A percentile compares a stretch with the other conserved stretches of the same genome.
Evolutionary conservation across 306 rosid species (phyloP).

Genomic region (Sindora glabra): DNA sequence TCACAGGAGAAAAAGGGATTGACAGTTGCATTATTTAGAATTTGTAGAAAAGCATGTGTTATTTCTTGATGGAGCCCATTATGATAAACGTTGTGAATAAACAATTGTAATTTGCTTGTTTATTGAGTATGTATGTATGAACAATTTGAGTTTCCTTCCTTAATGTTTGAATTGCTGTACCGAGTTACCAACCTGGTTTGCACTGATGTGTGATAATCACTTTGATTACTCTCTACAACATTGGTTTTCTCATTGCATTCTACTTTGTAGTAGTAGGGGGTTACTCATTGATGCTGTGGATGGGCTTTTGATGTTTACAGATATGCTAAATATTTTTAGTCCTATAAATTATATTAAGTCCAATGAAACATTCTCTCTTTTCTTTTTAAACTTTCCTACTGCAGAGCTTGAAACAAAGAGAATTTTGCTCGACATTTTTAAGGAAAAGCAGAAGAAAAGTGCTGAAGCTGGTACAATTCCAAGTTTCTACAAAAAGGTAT

Average conservation of each 20-base stretch:
- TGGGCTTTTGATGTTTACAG: neutral
- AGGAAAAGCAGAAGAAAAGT: slow-evolving; percentile 89
- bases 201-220: neutral
- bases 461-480: slow-evolving; percentile 94
- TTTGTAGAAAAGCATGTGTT: neutral
- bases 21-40: too few relatives aligned
- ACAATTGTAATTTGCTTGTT: neutral
- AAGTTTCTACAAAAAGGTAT: slow-evolving; percentile 94
- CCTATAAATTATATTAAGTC: neutral
- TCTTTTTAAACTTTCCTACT: neutral
- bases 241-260: neutral
- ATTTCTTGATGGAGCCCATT: neutral
- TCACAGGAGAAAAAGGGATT: neutral
- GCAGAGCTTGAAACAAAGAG: slow-evolving; percentile 96
- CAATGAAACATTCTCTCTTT: neutral
- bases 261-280: neutral
- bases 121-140: neutral
- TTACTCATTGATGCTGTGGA: neutral
- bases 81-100: neutral
- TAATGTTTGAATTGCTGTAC: neutral
- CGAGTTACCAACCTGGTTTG: neutral
- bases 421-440: slow-evolving; percentile 94
- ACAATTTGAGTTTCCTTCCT: neutral
- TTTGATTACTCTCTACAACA: neutral
- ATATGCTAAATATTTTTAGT: neutral